These are phyloP conservation scores for Pinus albicaulis DNA, from an alignment of 75 land plant species.

Conservation along the genomic window DNA sequence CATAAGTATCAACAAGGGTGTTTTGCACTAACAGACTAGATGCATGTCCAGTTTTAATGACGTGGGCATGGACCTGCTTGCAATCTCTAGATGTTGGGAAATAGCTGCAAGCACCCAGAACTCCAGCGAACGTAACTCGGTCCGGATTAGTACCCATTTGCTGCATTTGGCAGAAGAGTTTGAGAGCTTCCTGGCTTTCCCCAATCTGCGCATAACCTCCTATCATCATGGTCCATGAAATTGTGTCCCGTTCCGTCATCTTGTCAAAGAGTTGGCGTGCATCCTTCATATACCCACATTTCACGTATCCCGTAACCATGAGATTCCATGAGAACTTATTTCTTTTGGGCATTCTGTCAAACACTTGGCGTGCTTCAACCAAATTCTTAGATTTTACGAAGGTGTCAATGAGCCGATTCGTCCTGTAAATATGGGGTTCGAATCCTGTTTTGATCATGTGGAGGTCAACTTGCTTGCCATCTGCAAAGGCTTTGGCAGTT, in stretches of 20 bases:
- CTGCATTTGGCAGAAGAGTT: conserved; percentile 47
- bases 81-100: background rate
- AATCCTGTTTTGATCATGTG: conserved; percentile 50
- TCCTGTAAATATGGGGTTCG: conserved; percentile 27
- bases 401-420: conserved; percentile 24
- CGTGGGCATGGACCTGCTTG: conserved; percentile 37
- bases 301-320: conserved; percentile 45
- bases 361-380: conserved; percentile 37
- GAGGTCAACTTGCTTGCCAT: conserved; percentile 22
- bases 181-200: conserved; percentile 35
- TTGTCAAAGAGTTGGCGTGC: conserved; percentile 53
- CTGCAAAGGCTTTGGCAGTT: background rate
- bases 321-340: conserved; percentile 43
- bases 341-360: conserved; percentile 51
- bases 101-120: conserved; percentile 27
- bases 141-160: conserved; percentile 19
- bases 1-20: conserved; percentile 51
- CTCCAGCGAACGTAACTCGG: conserved; percentile 27
- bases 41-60: conserved; percentile 38
- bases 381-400: conserved; percentile 24
- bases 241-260: conserved; percentile 32
- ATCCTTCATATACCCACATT: conserved; percentile 27
- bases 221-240: conserved; percentile 79
- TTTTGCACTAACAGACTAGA: conserved; percentile 27
- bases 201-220: conserved; percentile 43